phyloP scores from a whole-genome alignment of 139 green algal species.

The Chlorella vulgaris region DNA sequence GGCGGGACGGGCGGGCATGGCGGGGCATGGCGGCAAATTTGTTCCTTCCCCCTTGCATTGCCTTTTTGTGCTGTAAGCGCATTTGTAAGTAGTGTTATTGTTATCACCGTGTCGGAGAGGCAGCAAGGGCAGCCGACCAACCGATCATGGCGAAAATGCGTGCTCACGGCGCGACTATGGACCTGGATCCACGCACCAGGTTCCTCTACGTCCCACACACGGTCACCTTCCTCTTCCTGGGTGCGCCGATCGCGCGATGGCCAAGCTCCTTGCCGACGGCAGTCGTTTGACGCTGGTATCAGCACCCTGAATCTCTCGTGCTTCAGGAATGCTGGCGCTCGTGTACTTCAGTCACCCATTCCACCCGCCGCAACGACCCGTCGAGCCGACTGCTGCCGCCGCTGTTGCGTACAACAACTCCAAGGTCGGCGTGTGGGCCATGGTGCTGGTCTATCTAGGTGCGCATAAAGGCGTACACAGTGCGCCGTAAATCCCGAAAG shows the following conservation, averaged over 20 bases:
- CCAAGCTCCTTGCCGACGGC: background rate
- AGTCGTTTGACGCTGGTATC: too few species aligned
- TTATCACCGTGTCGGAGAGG: background rate
- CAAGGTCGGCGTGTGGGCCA: constrained; percentile 61
- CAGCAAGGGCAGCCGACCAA: too few species aligned
- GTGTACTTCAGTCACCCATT: constrained; percentile 48
- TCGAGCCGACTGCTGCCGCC: constrained; percentile 19
- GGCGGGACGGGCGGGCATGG: too few species aligned
- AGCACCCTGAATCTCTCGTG: background rate
- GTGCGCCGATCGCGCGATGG: constrained; percentile 32
- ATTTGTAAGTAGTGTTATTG: background rate
- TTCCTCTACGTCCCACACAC: constrained; percentile 72
- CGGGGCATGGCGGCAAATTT: too few species aligned
- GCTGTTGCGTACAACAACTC: constrained; percentile 43
- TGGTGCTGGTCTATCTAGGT: constrained; percentile 66
- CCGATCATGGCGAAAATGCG: too few species aligned
- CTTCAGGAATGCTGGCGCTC: constrained; percentile 37
- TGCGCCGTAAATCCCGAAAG: too few species aligned
- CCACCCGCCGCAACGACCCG: constrained; percentile 11
- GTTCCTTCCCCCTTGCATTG: too few species aligned
- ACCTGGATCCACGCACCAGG: constrained; percentile 61
- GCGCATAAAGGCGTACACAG: too few species aligned
- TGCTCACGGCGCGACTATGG: background rate
- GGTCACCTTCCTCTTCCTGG: constrained; percentile 58
- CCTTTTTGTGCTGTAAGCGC: too few species aligned